Base-by-base conservation (phyloP, 306 rosid genomes). In the Ormosia semicastrata region DNA sequence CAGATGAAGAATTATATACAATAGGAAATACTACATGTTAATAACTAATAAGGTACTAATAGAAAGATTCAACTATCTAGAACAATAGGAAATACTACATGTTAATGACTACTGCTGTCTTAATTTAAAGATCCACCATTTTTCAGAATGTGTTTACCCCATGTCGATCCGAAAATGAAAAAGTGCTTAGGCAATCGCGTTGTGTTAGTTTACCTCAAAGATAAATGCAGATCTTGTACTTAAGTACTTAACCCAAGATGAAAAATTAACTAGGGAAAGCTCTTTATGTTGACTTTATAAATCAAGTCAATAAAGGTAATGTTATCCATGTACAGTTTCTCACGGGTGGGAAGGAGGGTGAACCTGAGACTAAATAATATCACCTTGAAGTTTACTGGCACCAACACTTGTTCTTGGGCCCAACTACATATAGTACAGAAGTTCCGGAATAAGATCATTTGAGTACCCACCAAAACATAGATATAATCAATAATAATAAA, bases 341-440 rank as follows among this genome's bases (percentile, higher is more conserved):
- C 10, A 30, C 5, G 65, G 67, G 41, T 24, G 54, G 59, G 29
- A 17, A 68, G 14, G n/a, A 14, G 56, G 8, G 9, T 34, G 11
- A 52, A 37, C 64, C 50, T 43, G 36, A 30, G 24, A 78, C 39
- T 69, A 77, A 71, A 53, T 5, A 77, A 60, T 47, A 82, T 62
- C 83, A 92, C 98, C 97, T 77, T 81, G 88, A 86, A 83, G 81
- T 73, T 76, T 82, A 24, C 77, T n/a, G 15, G 85, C 76, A 73
- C 82, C 36, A 68, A 81, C 85, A 43, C 86, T 82, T 66, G 80
- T 76, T 76, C 85, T 85, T 46, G 85, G 85, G 40, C 87, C 88
- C 63, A 88, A 83, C 98, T 92, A 56, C 71, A 72, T 1, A 34
- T 8, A 39, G 2, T 13, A 54, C 2, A 62, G 18, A 46, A 57